Base-by-base conservation (phyloP, 345 rosid species). In the Geranium brycei region DNA sequence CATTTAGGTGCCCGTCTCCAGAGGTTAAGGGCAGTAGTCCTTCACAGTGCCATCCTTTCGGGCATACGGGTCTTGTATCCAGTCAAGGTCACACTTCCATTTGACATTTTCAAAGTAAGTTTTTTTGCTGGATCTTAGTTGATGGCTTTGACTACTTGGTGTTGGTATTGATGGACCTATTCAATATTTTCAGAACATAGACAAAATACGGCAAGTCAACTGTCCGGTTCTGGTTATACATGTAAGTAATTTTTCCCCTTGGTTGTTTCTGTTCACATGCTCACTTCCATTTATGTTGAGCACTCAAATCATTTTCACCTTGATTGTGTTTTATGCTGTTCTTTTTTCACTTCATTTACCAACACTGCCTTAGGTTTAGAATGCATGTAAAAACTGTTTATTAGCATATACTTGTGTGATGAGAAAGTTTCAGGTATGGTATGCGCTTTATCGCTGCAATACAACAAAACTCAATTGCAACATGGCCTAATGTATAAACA, bases 41-140 rank as follows among this genome's bases (percentile, higher is more conserved):
- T 93, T 77, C 99, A 93, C 41, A 90, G 99, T 15, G 99, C 99
- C 51, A 88, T 93, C 35, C 91, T 93, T 72, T 90, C 99, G 0
- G 99, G 97, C 69, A 73, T 93, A n/a, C 78, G 99, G 62, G 97
- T 93, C 69, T 55, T 93, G 69, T 93, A 85, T 76, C 95, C 95
- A 68, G 91, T 93, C 78, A 93, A 88, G 77, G 59, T 90, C 92
- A 93, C 99, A 19, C 81, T 93, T 64, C 88, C 95, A 95, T 93
- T 93, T 57, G 99, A 93, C 68, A 90, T 90, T 60, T 93, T 69
- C 74, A 90, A 90, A 81, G 99, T 86, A 72, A 72, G 80, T 4
- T 35, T 59, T 70, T 23, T 23, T 59, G 41, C 31, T 23, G n/a
- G 40, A 15, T 31, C n/a, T 31, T 16, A 65, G 18, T 30, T 31